These are phyloP conservation scores for Ophiostoma australiae DNA, from an alignment of 2,329 filamentous ascomycete genomes.

Conservation along the genomic window DNA sequence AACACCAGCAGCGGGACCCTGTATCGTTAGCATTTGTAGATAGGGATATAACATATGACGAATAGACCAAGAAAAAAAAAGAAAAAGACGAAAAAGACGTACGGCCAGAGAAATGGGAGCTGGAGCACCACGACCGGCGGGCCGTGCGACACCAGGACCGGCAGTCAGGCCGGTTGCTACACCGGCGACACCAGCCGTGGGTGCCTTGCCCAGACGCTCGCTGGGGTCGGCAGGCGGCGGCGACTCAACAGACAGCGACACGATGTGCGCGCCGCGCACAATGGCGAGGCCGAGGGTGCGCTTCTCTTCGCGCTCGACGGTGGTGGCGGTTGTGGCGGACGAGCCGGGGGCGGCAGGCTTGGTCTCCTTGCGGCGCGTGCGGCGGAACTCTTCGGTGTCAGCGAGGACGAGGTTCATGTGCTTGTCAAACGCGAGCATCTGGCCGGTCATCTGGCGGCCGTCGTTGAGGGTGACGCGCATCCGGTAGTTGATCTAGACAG, in stretches of 20 bases:
- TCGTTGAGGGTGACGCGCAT: constrained; percentile 96
- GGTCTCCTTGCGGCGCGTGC: constrained; percentile 76
- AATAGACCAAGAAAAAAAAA: too few species aligned
- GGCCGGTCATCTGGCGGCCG: constrained; percentile 90
- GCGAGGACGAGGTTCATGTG: constrained; percentile 99
- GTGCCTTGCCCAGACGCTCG: constrained; percentile 74
- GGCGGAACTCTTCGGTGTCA: constrained; percentile 96
- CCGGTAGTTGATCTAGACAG: constrained; percentile 88
- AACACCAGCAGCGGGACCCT: constrained; percentile 81
- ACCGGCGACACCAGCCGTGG: constrained; percentile 50
- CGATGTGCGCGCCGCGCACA: constrained; percentile 87
- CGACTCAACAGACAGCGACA: constrained; percentile 91
- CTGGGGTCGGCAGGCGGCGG: constrained; percentile 92
- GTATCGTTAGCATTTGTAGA: constrained; percentile 28
- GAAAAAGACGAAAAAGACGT: constrained; percentile 32
- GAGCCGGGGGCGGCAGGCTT: constrained; percentile 58
- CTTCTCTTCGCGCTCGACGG: constrained; percentile 91
- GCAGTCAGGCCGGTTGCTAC: constrained; percentile 66
- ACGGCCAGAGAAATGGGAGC: constrained; percentile 73
- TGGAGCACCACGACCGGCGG: constrained; percentile 75
- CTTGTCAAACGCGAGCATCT: constrained; percentile 99
- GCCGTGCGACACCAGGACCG: constrained; percentile 84
- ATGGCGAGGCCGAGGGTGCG: constrained; percentile 94
- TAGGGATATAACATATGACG: neutral
- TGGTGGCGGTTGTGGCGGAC: constrained; percentile 49